phyloP scores from a whole-genome alignment of 129 eudicot species.

The Saposhnikovia divaricata region DNA sequence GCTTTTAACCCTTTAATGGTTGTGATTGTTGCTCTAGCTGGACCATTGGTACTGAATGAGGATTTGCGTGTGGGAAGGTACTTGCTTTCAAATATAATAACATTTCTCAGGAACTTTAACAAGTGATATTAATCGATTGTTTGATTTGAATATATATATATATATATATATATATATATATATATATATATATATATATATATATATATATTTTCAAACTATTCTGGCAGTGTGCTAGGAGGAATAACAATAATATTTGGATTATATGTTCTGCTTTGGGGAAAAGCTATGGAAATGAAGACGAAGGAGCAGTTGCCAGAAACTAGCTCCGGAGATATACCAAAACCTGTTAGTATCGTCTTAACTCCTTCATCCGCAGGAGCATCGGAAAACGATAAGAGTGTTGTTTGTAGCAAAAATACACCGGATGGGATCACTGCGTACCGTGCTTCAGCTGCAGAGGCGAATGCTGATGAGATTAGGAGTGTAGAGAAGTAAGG shows the following conservation, averaged over 20 bases:
- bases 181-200: no score
- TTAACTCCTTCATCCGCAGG: not conserved
- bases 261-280: conserved; percentile 61
- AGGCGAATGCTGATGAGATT: not conserved
- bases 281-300: conserved; percentile 40
- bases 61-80: conserved; percentile 60
- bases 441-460: not conserved
- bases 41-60: conserved; percentile 41
- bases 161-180: no score
- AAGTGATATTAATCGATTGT: not conserved
- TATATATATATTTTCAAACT: no score
- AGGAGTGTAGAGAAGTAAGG: not conserved
- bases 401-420: not conserved
- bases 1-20: conserved; percentile 45
- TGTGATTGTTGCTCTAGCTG: conserved; percentile 39
- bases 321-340: not conserved
- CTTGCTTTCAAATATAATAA: conserved; percentile 6
- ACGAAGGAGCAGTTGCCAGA: not conserved
- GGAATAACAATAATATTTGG: conserved; percentile 33
- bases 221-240: conserved; percentile 32
- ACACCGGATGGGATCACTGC: not conserved
- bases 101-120: not conserved
- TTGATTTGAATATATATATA: not conserved
- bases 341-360: not conserved
- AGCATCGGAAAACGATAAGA: not conserved